A percentile compares a stretch with the other conserved stretches of the same genome.
phyloP scores from a whole-genome alignment of 768 basidiomycete species.

The Grammothele lineata region DNA sequence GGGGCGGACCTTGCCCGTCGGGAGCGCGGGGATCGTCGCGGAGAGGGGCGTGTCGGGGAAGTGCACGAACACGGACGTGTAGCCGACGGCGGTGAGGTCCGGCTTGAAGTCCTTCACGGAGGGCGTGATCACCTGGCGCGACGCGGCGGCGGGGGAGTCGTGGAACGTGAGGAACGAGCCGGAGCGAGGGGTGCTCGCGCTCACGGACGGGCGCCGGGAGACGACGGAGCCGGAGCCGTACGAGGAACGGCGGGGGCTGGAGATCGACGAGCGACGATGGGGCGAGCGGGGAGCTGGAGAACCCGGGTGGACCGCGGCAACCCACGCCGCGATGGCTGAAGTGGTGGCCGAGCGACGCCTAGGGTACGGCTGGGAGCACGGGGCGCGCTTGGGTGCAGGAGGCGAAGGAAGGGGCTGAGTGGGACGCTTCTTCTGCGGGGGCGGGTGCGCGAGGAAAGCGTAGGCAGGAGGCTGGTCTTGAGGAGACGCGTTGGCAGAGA shows the following conservation, averaged over 20 bases:
- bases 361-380: slow-evolving; percentile 9
- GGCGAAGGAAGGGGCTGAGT: slow-evolving; percentile 25
- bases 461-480: slow-evolving; percentile 18
- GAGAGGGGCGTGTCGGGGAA: slow-evolving; percentile 47
- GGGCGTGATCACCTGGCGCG: slow-evolving; percentile 32
- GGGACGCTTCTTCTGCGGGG: slow-evolving; percentile 25
- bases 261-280: slow-evolving; percentile 23
- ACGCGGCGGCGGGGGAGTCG: slow-evolving; percentile 36
- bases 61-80: slow-evolving; percentile 62
- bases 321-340: slow-evolving; percentile 57
- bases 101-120: slow-evolving; percentile 43
- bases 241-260: slow-evolving; percentile 29
- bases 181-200: slow-evolving; percentile 36
- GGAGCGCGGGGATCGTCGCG: slow-evolving; percentile 3
- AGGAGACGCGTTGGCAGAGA: neutral
- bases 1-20: slow-evolving; percentile 12
- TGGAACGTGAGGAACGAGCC: slow-evolving; percentile 44
- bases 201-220: slow-evolving; percentile 32
- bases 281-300: slow-evolving; percentile 47
- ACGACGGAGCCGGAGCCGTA: slow-evolving; percentile 23
- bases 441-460: slow-evolving; percentile 28
- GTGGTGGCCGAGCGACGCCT: slow-evolving; percentile 41
- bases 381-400: slow-evolving; percentile 14
- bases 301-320: slow-evolving; percentile 61
- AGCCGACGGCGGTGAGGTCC: slow-evolving; percentile 58